Conservation (phyloP, 1,284 basidiomycete genomes). For the Termitomyces sp. region DNA sequence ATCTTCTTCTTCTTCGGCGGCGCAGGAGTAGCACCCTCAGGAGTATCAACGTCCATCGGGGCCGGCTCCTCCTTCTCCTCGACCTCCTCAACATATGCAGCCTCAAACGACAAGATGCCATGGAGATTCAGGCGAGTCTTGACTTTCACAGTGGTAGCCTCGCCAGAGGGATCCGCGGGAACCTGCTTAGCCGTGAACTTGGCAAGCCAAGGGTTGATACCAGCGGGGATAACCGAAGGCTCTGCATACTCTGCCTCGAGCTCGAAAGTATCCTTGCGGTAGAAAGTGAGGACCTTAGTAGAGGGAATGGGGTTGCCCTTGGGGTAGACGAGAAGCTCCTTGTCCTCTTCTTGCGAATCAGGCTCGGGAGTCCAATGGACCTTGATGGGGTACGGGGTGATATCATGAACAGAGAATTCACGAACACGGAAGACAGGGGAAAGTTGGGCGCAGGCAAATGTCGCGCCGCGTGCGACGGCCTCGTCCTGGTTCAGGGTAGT, state of each 20-base stretch:
- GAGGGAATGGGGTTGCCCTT: slow-evolving; percentile 80
- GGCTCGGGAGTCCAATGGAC: slow-evolving; percentile 77
- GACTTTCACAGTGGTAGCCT: slow-evolving; percentile 82
- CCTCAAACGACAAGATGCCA: slow-evolving; percentile 82
- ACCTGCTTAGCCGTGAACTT: slow-evolving; percentile 79
- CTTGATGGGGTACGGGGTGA: slow-evolving; percentile 82
- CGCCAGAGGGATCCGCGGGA: slow-evolving; percentile 51
- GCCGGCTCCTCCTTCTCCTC: slow-evolving; percentile 71
- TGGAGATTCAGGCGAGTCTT: slow-evolving; percentile 84
- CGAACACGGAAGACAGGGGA: slow-evolving; percentile 95
- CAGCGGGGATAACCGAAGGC: slow-evolving; percentile 63
- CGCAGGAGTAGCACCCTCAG: slow-evolving; percentile 36
- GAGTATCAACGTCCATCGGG: slow-evolving; percentile 68
- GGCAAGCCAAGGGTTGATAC: slow-evolving; percentile 79
- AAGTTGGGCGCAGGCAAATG: slow-evolving; percentile 90
- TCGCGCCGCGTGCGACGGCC: slow-evolving; percentile 88
- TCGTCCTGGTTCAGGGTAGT: slow-evolving; percentile 95
- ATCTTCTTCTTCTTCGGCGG: slow-evolving; percentile 79
- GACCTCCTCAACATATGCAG: slow-evolving; percentile 77
- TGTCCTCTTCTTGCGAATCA: slow-evolving; percentile 81
- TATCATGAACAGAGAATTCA: slow-evolving; percentile 85
- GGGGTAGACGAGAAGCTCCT: slow-evolving; percentile 84
- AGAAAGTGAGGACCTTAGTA: slow-evolving; percentile 93
- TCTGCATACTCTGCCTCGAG: slow-evolving; percentile 81
- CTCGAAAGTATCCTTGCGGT: slow-evolving; percentile 82